Base-by-base conservation (phyloP, 495 filamentous ascomycete species). In the Hypoxylon trugodes region DNA sequence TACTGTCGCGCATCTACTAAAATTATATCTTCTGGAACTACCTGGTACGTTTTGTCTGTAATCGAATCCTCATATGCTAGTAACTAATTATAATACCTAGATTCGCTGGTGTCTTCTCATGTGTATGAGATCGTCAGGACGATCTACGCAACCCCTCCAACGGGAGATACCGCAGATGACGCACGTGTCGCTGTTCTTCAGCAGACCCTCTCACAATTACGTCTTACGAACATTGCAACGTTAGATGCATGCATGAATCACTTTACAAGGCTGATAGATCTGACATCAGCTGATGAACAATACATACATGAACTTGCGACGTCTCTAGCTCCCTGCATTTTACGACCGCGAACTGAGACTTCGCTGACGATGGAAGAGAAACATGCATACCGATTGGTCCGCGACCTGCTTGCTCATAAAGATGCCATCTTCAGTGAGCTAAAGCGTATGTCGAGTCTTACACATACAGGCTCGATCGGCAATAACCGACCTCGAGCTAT, bases 71-170 rank as follows among this genome's bases (percentile, higher is more conserved):
- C 13, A 30, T 1, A 21, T 48, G 21, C 24, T 24, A 22, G 7
- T 59, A 13, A 13, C 35, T 69, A 51, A 54, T 72, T 75, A 37
- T 70, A 65, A 28, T 38, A n/a, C 3, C 22, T 65, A 91, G 95
- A 99, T 74, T 97, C 95, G 16, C 85, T 99, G 55, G 96, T 99
- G 61, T 98, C 96, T 43, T 97, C 92, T 19, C 93, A 97, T 72
- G 92, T 97, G 59, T 99, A 99, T 74, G 95, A 99, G 81, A 97
- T 99, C 72, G 89, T 99, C 67, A 92, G 97, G 74, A 97, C 91
- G 1, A 96, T 98, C 54, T 99, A 99, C 76, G 89, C 87, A 76
- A 89, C 87, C 47, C 92, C 90, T 24, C 86, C 92, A 25, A 87
- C 93, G 57, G 83, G 89, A 24, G 90, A 93, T 52, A 73, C 77